Evolutionary conservation across 2,329 filamentous ascomycete genomes (phyloP), one percentile per base, ranked within the genome.

Genomic region (Cercospora zeae-maydis): DNA sequence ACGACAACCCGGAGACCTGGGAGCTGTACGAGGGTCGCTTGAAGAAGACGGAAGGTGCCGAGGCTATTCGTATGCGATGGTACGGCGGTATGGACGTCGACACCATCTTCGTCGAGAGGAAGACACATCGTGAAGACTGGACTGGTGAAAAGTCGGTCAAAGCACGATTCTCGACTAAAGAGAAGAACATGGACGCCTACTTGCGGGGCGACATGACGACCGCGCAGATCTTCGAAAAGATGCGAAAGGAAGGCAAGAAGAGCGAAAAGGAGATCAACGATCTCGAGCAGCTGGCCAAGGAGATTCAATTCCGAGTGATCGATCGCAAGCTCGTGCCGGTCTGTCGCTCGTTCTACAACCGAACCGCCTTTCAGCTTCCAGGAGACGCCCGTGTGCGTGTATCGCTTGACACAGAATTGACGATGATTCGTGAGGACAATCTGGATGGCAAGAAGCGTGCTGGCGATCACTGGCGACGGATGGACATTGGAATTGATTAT

Each of bases 131-230:
- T 39, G 95, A 99, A 77, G 95, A 99, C 76, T 99, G 95, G 95
- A 99, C 95, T 0, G 95, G 95, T 63, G 95, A 99, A 77, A 96
- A 98, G 80, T 98, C 93, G 1, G 95, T 99, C 79, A 99, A 99
- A 81, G 93, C 95, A 47, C 90, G 95, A 47, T 99, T 99, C 74
- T 84, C 90, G 8, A 83, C 95, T 67, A 98, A 99, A 81, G 95
- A 99, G 80, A 99, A 99, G 83, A 91, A 97, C 66, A 89, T 99
- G 73, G 98, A 98, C 74, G 84, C 91, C 13, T 99, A 93, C 75
- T 81, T 99, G 77, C 83, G 84, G 56, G 95, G 95, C 59, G 87
- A 92, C 71, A 83, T 96, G 73, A 91, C 92, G 1, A 93, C 95
- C 0, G 87, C 89, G 37, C 88, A 91, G 63, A 86, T 96, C n/a